Base-by-base conservation (phyloP, 176 grass and related monocot genomes). In the Carex myosuroides region DNA sequence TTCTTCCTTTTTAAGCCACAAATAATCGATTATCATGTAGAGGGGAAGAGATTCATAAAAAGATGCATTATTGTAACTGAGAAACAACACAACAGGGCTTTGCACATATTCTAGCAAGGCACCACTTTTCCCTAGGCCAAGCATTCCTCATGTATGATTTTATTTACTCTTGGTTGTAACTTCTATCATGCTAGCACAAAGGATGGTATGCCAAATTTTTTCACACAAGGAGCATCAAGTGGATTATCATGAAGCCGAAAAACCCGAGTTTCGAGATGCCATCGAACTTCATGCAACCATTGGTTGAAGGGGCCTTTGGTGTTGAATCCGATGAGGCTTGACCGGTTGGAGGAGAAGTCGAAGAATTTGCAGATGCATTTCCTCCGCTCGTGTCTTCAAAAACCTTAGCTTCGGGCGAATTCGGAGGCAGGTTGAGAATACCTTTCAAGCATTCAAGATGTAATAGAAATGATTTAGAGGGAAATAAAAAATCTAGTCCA, bases 391-490 rank as follows among this genome's bases (percentile, higher is more conserved):
- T 66, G 3, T 83, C 78, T 41, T 77, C 26, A 20, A 86, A 89
- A 46, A 89, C 69, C 57, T 77, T 89, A 2, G 60, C 84, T 52
- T 83, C 79, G 0, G 79, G 69, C 16, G 68, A 89, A 64, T 81
- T 75, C 14, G 79, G 84, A 52, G 64, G 12, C 39, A 89, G 17
- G 10, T 89, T 86, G 56, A 89, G 50, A 86, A 79, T 74, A 72
- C 84, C 87, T 89, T 74, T 44, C 10, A 82, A 26, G 79, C 58
- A 50, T 56, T 41, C 57, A 64, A 62, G 14, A 62, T 63, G 14
- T 81, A 62, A 18, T 32, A 22, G 17, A 44, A 29, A 50, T 22
- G 13, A 39, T 64, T 82, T 44, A 60, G 33, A 82, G 12, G 44
- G 20, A 55, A 14, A n/a, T n/a, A n/a, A n/a, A n/a, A n/a, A n/a